A percentile compares a stretch with the other conserved stretches of the same genome.
These are phyloP conservation scores for Furcasterigmium furcatum DNA, from an alignment of 2,329 filamentous ascomycete species.

Conservation along the genomic window DNA sequence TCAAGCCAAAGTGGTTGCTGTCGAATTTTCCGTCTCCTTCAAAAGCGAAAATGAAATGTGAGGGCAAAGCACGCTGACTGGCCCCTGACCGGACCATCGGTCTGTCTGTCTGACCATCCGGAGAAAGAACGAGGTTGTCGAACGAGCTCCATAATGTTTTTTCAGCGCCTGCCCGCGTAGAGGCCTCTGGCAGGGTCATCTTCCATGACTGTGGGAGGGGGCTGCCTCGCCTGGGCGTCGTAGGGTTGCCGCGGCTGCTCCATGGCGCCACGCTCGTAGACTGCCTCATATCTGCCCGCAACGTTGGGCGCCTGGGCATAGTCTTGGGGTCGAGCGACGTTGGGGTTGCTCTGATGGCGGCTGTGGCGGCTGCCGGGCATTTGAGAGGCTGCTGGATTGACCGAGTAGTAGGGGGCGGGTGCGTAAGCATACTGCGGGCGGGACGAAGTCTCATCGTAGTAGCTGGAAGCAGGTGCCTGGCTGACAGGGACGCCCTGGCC, in stretches of 20 bases:
- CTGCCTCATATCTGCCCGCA: slow-evolving; percentile 4
- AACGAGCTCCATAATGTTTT: too few relatives aligned
- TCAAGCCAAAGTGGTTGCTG: too few relatives aligned
- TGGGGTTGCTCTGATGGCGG: slow-evolving; percentile 26
- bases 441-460: slow-evolving; percentile 15
- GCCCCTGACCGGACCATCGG: too few relatives aligned
- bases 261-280: not conserved
- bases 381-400: slow-evolving; percentile 1
- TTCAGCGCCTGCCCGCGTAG: slow-evolving; percentile 5
- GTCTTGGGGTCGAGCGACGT: slow-evolving; percentile 4
- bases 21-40: too few relatives aligned
- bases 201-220: slow-evolving; percentile 5
- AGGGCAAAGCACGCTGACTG: too few relatives aligned
- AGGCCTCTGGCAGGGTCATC: slow-evolving; percentile 8
- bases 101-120: too few relatives aligned
- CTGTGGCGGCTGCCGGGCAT: slow-evolving; percentile 14
- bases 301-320: slow-evolving; percentile 10
- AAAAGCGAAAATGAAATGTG: too few relatives aligned
- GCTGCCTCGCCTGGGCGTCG: slow-evolving; percentile 6
- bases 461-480: slow-evolving; percentile 6
- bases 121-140: too few relatives aligned
- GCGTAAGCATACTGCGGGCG: slow-evolving; percentile 13
- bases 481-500: not conserved
- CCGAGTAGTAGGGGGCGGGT: slow-evolving; percentile 7
- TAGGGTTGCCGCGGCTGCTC: slow-evolving; percentile 5